Evolutionary conservation across 2,329 filamentous ascomycete species (phyloP), one percentile per base, ranked within the genome.

Genomic region (Colletotrichum spinosum): DNA sequence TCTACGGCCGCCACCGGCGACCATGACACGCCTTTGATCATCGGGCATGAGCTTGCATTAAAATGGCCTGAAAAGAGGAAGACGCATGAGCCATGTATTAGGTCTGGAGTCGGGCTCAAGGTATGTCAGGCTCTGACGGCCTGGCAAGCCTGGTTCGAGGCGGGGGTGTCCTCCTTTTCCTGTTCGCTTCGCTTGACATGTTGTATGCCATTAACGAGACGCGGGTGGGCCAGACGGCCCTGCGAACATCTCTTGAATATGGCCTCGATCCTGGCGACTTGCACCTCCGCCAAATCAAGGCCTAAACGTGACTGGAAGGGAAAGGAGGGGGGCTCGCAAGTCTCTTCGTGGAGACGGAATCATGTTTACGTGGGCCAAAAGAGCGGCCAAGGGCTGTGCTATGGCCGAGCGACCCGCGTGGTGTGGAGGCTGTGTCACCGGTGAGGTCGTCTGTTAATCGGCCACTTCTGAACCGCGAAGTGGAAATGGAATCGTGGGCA

Each of bases 351-450:
- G 25, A 25, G 34, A 12, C 17, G 51, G 12, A 49, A 37, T 25
- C 54, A 55, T 25, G 34, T 49, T 46, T 38, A 42, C 38, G 42
- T 55, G 46, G 45, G 60, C 60, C n/a, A 15, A 34, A 46, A 49
- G 33, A 17, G 54, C 60, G 55, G 64, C 60, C 64, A 51, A 38
- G 60, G 35, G 38, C 17, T 11, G n/a, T 38, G 33, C n/a, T 38
- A 9, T 48, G 58, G 53, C 52, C 53, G 42, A 57, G 17, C 34
- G 48, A 57, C 35, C 42, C 58, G 48, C 35, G 25, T 44, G 51
- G 42, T 41, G 35, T 42, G 15, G 42, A 60, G 50, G 51, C 17
- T 17, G 42, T 42, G 59, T 58, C 50, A 55, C 58, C 49, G 44
- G 35, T 55, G 51, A 65, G 55, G 51, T 52, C 62, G 41, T 25